phyloP scores from a whole-genome alignment of 495 filamentous ascomycete species.

The Bacidia gigantensis region DNA sequence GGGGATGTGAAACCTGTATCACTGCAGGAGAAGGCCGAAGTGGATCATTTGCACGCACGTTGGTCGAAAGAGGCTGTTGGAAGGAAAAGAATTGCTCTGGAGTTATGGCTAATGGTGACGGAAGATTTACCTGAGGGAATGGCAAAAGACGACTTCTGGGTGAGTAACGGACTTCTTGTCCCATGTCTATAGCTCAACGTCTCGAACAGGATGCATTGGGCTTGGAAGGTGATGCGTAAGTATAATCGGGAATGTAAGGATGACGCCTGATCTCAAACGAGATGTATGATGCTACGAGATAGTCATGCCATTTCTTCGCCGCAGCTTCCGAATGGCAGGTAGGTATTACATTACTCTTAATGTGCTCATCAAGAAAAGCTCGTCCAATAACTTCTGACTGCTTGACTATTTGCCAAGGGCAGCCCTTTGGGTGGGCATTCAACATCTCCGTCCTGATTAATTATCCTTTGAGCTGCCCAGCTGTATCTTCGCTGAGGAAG shows the following conservation, averaged over 20 bases:
- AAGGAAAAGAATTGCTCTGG: conserved; percentile 38
- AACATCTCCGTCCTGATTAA: neutral
- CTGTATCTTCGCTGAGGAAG: neutral
- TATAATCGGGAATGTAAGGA: neutral
- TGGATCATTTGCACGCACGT: conserved; percentile 35
- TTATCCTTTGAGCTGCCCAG: neutral
- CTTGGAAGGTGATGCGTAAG: conserved; percentile 24
- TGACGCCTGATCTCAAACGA: no score
- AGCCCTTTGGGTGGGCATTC: no score
- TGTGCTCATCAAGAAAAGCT: no score
- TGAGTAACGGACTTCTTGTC: conserved; percentile 17
- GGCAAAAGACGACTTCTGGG: conserved; percentile 37
- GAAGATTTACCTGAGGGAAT: conserved; percentile 35
- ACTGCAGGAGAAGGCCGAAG: conserved; percentile 31
- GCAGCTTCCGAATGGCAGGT: no score
- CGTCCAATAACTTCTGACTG: no score
- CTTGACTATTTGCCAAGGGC: no score
- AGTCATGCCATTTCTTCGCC: no score
- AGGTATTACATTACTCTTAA: no score
- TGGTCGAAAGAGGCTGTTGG: conserved; percentile 35
- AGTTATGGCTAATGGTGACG: conserved; percentile 36
- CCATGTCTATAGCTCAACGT: neutral
- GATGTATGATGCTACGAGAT: no score
- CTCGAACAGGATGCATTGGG: conserved; percentile 30
- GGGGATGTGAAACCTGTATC: conserved; percentile 31